Evolutionary conservation across 441 rosid species (phyloP).

Genomic region (Pelargonium australe): DNA sequence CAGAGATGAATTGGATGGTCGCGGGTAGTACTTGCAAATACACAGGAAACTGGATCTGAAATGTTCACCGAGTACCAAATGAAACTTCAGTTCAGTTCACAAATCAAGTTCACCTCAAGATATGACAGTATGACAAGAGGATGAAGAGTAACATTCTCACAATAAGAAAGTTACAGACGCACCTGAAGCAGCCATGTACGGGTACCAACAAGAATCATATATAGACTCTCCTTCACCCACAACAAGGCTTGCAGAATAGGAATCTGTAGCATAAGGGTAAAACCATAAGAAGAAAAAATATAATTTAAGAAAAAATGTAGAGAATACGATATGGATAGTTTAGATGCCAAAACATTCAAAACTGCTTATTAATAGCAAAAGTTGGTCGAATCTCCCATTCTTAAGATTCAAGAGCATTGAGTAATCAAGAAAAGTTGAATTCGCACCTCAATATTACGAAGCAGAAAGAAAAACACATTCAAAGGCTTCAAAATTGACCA

Average conservation of each 20-base stretch:
- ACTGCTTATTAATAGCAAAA: neutral
- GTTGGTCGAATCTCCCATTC: neutral
- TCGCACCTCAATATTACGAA: neutral
- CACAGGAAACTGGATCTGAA: constrained; percentile 81
- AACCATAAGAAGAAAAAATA: neutral
- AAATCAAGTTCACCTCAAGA: neutral
- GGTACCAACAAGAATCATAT: constrained; percentile 88
- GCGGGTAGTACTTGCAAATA: constrained; percentile 74
- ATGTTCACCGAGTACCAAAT: constrained; percentile 13
- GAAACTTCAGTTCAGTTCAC: constrained; percentile 17
- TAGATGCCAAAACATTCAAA: constrained; percentile 6
- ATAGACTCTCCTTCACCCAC: constrained; percentile 80
- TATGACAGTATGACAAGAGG: neutral
- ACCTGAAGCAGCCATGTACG: constrained; percentile 80
- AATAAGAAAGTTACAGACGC: constrained; percentile 5
- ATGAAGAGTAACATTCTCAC: neutral
- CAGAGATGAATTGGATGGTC: constrained; percentile 97
- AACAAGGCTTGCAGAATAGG: constrained; percentile 51
- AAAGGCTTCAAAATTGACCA: neutral
- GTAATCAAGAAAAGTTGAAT: neutral
- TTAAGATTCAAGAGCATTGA: neutral
- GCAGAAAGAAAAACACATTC: neutral
- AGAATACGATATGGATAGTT: neutral
- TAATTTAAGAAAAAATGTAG: neutral
- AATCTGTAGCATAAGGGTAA: constrained; percentile 43